Conservation (phyloP, 805 yeast species). For the Brettanomyces sp. region DNA sequence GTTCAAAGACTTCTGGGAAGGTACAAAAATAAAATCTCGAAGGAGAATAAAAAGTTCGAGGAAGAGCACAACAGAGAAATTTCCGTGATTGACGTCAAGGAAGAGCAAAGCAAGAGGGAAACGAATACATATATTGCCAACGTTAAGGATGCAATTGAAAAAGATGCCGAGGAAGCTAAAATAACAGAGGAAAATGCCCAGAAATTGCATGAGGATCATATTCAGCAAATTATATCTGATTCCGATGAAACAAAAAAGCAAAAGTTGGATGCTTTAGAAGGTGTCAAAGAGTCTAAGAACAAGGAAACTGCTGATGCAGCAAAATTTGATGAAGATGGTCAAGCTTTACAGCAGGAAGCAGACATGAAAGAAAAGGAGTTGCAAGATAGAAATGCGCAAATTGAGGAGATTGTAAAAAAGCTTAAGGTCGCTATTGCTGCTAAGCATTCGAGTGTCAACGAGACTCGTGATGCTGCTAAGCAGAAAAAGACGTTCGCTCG, state of each 20-base stretch:
- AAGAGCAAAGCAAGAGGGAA: conserved; percentile 21
- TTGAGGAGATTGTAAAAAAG: conserved; percentile 17
- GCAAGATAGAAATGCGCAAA: conserved; percentile 32
- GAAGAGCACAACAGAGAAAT: conserved; percentile 14
- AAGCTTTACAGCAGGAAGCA: conserved; percentile 28
- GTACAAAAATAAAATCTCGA: conserved; percentile 27
- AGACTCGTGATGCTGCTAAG: conserved; percentile 16
- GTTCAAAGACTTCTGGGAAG: conserved; percentile 29
- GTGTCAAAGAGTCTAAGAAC: conserved; percentile 20
- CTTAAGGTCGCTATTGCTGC: conserved; percentile 34
- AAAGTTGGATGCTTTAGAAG: conserved; percentile 16
- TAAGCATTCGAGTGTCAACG: conserved; percentile 29
- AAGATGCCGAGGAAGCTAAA: conserved; percentile 33
- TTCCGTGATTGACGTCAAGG: conserved; percentile 13
- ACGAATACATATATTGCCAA: conserved; percentile 30
- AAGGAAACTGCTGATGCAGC: conserved; percentile 16
- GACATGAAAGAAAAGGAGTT: conserved; percentile 28
- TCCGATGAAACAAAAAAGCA: conserved; percentile 34
- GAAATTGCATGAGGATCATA: conserved; percentile 36
- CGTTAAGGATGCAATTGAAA: conserved; percentile 32
- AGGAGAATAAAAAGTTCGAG: conserved; percentile 26
- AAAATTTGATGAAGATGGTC: conserved; percentile 32
- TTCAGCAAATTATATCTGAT: conserved; percentile 31
- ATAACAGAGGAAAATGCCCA: conserved; percentile 36
- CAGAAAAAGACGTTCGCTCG: conserved; percentile 34